Percentiles rank a stretch among this genome's conserved stretches.
These are phyloP conservation scores for Vararia minispora DNA, from an alignment of 768 basidiomycete genomes.

Conservation along the genomic window DNA sequence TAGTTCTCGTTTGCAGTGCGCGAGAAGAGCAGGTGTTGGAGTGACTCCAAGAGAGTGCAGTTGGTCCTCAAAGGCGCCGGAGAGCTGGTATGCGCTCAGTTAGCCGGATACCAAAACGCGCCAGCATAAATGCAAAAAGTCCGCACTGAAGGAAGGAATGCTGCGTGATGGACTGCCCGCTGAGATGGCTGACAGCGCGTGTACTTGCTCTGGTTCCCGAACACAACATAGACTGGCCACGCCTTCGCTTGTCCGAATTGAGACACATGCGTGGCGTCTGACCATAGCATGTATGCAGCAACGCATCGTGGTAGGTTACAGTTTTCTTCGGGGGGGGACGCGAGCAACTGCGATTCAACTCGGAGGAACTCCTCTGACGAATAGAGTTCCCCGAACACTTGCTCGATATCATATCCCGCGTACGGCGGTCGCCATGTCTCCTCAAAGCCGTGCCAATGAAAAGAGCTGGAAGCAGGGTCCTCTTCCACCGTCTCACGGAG, in stretches of 20 bases:
- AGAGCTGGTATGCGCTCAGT: too few species aligned
- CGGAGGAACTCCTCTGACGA: neutral
- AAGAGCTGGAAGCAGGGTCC: too few species aligned
- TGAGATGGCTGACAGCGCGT: constrained; percentile 19
- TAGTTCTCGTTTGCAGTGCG: constrained; percentile 22
- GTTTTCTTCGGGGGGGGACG: constrained; percentile 10
- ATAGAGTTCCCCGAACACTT: neutral
- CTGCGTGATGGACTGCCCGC: constrained; percentile 28
- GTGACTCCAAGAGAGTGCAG: too few species aligned
- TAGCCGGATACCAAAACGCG: too few species aligned
- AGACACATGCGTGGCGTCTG: constrained; percentile 22
- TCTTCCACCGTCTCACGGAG: too few species aligned
- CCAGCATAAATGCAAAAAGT: constrained; percentile 1
- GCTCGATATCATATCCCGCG: neutral
- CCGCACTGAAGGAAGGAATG: constrained; percentile 31
- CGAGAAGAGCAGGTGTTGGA: constrained; percentile 12
- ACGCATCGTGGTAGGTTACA: constrained; percentile 14
- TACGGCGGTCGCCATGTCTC: neutral
- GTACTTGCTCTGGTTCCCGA: constrained; percentile 34
- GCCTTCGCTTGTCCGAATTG: constrained; percentile 19
- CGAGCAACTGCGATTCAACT: neutral
- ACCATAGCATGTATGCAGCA: constrained; percentile 8
- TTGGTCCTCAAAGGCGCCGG: too few species aligned
- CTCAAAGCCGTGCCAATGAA: neutral
- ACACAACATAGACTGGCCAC: constrained; percentile 30